Conservation (phyloP, 306 rosid species). For the Cyamopsis tetragonoloba region DNA sequence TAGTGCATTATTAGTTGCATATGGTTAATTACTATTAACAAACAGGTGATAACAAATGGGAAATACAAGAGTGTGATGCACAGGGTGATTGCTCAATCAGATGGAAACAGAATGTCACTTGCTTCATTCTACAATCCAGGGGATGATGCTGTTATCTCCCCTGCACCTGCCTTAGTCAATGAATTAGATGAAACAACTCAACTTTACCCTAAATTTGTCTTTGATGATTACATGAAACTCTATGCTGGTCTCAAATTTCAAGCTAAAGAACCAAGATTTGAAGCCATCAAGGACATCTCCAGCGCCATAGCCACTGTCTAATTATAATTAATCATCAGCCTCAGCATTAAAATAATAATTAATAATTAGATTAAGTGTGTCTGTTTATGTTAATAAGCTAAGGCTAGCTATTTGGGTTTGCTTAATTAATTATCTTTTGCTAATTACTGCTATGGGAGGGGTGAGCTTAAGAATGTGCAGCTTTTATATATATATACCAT, state of each 20-base stretch:
- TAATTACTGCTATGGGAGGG: constrained; percentile 12
- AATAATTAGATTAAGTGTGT: neutral
- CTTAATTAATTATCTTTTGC: neutral
- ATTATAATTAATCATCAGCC: too few relatives aligned
- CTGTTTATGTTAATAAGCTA: constrained; percentile 20
- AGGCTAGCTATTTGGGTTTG: constrained; percentile 11
- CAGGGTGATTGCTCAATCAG: constrained; percentile 67
- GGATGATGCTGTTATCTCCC: constrained; percentile 73
- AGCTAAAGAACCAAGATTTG: constrained; percentile 95
- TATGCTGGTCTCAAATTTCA: constrained; percentile 80
- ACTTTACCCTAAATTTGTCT: constrained; percentile 80
- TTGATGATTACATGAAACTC: constrained; percentile 96
- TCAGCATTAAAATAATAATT: neutral
- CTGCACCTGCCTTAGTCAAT: constrained; percentile 70
- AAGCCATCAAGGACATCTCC: constrained; percentile 73
- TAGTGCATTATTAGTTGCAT: neutral
- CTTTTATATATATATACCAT: constrained; percentile 14
- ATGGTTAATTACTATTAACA: constrained; percentile 18
- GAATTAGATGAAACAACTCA: constrained; percentile 45
- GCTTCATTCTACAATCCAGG: constrained; percentile 98
- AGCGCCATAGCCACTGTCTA: constrained; percentile 54
- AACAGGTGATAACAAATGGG: constrained; percentile 84
- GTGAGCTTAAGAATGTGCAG: constrained; percentile 24
- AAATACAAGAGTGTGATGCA: constrained; percentile 89
- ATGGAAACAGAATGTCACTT: constrained; percentile 83